A percentile compares a stretch with the other conserved stretches of the same genome.
phyloP scores from a whole-genome alignment of 2,329 filamentous ascomycete genomes.

The Epichloe coenophiala region DNA sequence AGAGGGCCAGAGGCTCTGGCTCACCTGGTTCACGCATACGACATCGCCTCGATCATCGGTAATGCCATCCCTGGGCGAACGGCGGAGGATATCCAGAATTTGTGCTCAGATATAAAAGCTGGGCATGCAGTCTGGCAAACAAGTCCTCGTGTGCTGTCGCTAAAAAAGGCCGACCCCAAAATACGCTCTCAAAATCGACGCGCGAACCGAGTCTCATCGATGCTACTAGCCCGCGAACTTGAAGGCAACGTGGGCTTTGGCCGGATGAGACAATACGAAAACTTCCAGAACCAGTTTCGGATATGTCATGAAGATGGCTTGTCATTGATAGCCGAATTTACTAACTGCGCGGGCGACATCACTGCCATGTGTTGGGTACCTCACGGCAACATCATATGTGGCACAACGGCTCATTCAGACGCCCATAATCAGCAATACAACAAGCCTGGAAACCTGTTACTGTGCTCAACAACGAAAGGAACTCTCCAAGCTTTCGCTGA shows the following conservation, averaged over 20 bases:
- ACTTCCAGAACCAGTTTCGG: conserved; percentile 32
- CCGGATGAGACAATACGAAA: conserved; percentile 25
- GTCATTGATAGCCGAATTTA: conserved; percentile 39
- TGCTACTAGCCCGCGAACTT: conserved; percentile 37
- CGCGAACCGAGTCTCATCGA: conserved; percentile 19
- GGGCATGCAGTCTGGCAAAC: conserved; percentile 6
- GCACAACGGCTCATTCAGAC: conserved; percentile 49
- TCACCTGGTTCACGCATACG: conserved; percentile 8
- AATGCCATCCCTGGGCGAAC: conserved; percentile 13
- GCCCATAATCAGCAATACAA: conserved; percentile 53
- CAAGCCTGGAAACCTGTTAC: conserved; percentile 45
- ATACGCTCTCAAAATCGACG: conserved; percentile 5
- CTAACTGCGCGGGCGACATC: conserved; percentile 48
- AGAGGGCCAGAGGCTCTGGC: conserved; percentile 10
- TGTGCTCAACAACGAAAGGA: conserved; percentile 34
- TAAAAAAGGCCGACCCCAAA: conserved; percentile 7
- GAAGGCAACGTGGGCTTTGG: conserved; percentile 30
- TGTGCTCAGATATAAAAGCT: conserved; percentile 18
- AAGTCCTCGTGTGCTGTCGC: conserved; percentile 13
- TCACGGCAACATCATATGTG: conserved; percentile 41
- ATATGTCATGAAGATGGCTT: conserved; percentile 38
- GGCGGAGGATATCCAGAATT: conserved; percentile 16
- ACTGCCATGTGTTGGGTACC: conserved; percentile 44
- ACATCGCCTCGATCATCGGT: conserved; percentile 13
- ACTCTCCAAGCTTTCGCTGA: conserved; percentile 38